These are phyloP conservation scores for Gastrodia elata DNA, from an alignment of 106 monocot genomes.

Conservation along the genomic window DNA sequence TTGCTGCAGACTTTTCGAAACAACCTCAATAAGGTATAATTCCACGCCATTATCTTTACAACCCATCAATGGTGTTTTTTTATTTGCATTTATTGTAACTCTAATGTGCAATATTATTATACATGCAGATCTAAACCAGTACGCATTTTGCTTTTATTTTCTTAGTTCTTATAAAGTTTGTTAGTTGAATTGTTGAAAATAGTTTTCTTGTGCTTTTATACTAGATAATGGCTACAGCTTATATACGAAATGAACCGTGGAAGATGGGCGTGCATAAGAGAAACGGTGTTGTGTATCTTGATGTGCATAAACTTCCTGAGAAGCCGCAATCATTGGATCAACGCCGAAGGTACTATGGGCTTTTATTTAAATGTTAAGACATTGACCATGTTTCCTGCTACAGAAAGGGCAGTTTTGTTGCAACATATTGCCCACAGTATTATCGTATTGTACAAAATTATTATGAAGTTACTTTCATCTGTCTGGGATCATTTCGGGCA, in stretches of 20 bases:
- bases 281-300: slow-evolving; percentile 91
- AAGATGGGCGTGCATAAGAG: slow-evolving; percentile 98
- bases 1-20: slow-evolving; percentile 82
- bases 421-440: neutral
- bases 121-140: slow-evolving; percentile 2
- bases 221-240: slow-evolving; percentile 89
- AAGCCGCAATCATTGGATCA: slow-evolving; percentile 76
- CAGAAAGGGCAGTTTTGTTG: neutral
- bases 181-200: slow-evolving; percentile 7
- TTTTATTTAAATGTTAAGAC: slow-evolving; percentile 3
- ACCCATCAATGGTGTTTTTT: neutral
- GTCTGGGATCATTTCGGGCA: neutral
- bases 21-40: slow-evolving; percentile 90
- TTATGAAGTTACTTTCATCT: neutral
- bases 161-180: neutral
- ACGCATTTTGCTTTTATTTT: neutral
- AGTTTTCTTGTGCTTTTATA: slow-evolving; percentile 7
- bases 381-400: neutral
- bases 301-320: slow-evolving; percentile 96
- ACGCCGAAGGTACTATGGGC: slow-evolving; percentile 48
- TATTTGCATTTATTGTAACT: neutral
- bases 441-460: neutral
- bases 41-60: neutral
- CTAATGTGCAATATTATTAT: neutral
- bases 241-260: slow-evolving; percentile 95